Conservation (phyloP, 2,329 filamentous ascomycete genomes). For the Alternaria panax region DNA sequence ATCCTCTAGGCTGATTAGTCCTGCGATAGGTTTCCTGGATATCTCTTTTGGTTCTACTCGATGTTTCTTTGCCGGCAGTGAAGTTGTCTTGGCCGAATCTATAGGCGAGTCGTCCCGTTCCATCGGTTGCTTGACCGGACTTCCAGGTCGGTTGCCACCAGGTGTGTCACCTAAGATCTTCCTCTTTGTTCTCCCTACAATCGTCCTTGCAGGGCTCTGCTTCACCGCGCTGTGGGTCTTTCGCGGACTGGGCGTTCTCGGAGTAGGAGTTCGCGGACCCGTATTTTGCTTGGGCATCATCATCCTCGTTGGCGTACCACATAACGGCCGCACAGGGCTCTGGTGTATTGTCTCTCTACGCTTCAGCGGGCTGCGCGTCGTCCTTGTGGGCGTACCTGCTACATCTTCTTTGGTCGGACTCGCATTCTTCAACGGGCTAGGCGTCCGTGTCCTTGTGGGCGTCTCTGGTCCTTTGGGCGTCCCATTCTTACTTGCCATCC, state of each 20-base stretch:
- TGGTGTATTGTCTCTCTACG: neutral
- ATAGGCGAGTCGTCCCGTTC: conserved; percentile 1
- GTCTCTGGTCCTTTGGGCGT: conserved; percentile 16
- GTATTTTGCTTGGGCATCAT: neutral
- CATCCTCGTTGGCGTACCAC: conserved; percentile 14
- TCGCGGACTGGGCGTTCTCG: conserved; percentile 5
- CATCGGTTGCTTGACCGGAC: conserved; percentile 7
- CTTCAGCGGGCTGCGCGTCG: neutral
- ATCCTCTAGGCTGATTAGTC: neutral
- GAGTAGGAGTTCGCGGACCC: neutral
- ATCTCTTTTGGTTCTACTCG: neutral
- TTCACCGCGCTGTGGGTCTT: conserved; percentile 6
- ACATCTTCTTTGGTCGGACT: conserved; percentile 5
- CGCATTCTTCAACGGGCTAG: conserved; percentile 8
- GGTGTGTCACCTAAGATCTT: neutral
- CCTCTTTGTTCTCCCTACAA: neutral
- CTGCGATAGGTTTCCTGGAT: neutral
- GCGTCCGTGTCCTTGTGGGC: neutral
- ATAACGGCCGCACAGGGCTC: conserved; percentile 10
- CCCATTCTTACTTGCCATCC: conserved; percentile 5
- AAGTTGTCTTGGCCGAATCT: neutral
- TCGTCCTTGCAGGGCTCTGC: neutral
- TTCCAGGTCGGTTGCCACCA: conserved; percentile 3
- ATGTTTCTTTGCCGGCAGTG: neutral
- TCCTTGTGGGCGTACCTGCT: neutral